Conservation (phyloP, 345 rosid species). For the Clarkia xantiana region DNA sequence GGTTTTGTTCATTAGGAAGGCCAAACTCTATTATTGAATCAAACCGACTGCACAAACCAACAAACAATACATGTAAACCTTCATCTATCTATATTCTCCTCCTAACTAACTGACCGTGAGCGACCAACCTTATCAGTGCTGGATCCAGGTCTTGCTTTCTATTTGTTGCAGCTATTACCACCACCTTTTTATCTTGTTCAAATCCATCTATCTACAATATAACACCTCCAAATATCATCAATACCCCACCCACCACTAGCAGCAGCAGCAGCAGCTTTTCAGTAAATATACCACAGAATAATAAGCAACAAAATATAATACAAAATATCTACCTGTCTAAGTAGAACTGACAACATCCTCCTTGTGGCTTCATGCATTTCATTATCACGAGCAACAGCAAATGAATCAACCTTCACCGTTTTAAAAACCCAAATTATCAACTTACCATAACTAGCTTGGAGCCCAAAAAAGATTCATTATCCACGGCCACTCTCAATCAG, state of each 20-base stretch:
- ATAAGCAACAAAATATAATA: neutral
- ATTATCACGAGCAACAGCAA: conserved; percentile 69
- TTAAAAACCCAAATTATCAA: neutral
- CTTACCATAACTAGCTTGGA: neutral
- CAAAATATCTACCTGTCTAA: conserved; percentile 56
- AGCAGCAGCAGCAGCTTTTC: no score
- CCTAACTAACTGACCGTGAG: neutral
- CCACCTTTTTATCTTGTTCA: conserved; percentile 82
- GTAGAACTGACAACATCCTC: conserved; percentile 68
- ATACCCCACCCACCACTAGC: no score
- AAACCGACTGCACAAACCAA: conserved; percentile 44
- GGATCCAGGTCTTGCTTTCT: conserved; percentile 96
- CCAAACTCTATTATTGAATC: conserved; percentile 71
- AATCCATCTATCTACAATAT: conserved; percentile 79
- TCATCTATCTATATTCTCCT: neutral
- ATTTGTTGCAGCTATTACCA: conserved; percentile 87
- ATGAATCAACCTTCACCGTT: conserved; percentile 68
- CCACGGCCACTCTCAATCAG: neutral
- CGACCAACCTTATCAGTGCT: conserved; percentile 88
- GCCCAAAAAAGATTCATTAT: neutral
- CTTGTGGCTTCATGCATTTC: conserved; percentile 96
- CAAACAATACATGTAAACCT: neutral
- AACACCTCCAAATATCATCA: neutral
- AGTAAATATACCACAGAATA: no score
- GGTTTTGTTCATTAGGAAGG: conserved; percentile 58